A percentile compares a stretch with the other conserved stretches of the same genome.
These are phyloP conservation scores for Coniosporium apollinis DNA, from an alignment of 495 filamentous ascomycete species.

Conservation along the genomic window DNA sequence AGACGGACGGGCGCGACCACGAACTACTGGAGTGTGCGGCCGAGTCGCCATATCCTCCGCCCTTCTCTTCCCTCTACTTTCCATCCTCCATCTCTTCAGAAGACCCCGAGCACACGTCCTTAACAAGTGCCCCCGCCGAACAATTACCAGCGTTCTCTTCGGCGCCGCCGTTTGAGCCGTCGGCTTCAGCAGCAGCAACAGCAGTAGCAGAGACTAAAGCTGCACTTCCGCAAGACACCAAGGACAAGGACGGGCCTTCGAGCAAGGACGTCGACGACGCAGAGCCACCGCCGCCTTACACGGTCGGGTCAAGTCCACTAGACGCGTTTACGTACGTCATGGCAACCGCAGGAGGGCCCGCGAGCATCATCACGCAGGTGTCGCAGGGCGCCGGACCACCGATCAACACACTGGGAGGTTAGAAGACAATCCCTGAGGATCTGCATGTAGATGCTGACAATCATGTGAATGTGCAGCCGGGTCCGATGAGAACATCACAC, in stretches of 20 bases:
- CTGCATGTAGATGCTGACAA: not conserved
- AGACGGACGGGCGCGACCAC: too few relatives aligned
- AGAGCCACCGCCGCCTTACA: constrained; percentile 91
- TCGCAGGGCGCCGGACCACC: constrained; percentile 64
- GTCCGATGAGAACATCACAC: constrained; percentile 86
- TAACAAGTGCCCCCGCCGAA: constrained; percentile 33
- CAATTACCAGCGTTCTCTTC: constrained; percentile 28
- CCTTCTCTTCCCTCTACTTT: constrained; percentile 49
- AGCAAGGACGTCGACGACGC: constrained; percentile 61
- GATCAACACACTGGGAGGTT: constrained; percentile 79
- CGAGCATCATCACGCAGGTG: constrained; percentile 98
- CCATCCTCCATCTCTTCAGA: constrained; percentile 22
- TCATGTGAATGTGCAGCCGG: constrained; percentile 37
- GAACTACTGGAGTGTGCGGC: too few relatives aligned
- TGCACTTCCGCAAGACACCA: constrained; percentile 60
- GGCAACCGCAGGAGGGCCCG: constrained; percentile 88
- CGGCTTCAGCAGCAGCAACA: constrained; percentile 20
- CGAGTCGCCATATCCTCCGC: constrained; percentile 38
- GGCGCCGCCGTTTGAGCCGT: constrained; percentile 21
- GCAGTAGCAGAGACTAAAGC: constrained; percentile 64
- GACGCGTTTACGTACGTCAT: constrained; percentile 92
- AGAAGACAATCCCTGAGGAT: constrained; percentile 4
- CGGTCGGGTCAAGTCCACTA: constrained; percentile 83
- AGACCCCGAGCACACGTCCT: constrained; percentile 33
- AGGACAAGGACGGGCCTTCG: constrained; percentile 58